Base-by-base conservation (phyloP, 2,329 filamentous ascomycete species). In the Fusarium haematococcum region DNA sequence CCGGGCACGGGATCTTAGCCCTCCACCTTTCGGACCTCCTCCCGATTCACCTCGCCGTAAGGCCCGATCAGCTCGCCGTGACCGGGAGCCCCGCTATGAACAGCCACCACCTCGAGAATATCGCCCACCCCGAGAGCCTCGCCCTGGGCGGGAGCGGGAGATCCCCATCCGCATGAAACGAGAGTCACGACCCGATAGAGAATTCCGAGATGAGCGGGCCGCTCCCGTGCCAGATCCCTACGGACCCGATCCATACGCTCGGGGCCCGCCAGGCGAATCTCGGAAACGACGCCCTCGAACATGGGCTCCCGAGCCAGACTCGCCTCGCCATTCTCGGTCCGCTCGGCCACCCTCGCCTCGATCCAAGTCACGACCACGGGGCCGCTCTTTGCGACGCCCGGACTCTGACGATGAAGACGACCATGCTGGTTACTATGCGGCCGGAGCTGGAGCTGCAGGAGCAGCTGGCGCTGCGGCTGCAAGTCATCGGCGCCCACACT, bases 401-500 rank as follows among this genome's bases (percentile, higher is more conserved):
- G 73, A 70, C 13, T 71, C 72, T 6, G 73, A 73, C 9, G 71
- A 68, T 14, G 79, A 80, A 5, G 72, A 70, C 7, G 66, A 30
- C 11, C 70, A 70, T 13, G 63, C 79, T 8, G 73, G 69, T 18
- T 64, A 69, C 18, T 69, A 71, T 32, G 45, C 63, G 16, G 54
- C 57, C 8, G 70, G 61, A 43, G 61, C 61, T 1, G 61, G 25
- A 32, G 61, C 48, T 3, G 63, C 63, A 8, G 70, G 70, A 7
- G 70, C 63, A 1, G 63, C 63, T 4, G 63, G 35, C 4, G 62
- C 52, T 5, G 62, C 23, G 71, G 68, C 56, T 61, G 67, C 61
- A 14, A 48, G 71, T 61, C 71, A 68, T 41, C 78, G 73, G 13
- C 75, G 75, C 0, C 75, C 75, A 6, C 72, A 72, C 18, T 80